A percentile compares a stretch with the other conserved stretches of the same genome.
Evolutionary conservation across 2,329 filamentous ascomycete species (phyloP).

Genomic region (Aspergillus brunneoviolaceus): DNA sequence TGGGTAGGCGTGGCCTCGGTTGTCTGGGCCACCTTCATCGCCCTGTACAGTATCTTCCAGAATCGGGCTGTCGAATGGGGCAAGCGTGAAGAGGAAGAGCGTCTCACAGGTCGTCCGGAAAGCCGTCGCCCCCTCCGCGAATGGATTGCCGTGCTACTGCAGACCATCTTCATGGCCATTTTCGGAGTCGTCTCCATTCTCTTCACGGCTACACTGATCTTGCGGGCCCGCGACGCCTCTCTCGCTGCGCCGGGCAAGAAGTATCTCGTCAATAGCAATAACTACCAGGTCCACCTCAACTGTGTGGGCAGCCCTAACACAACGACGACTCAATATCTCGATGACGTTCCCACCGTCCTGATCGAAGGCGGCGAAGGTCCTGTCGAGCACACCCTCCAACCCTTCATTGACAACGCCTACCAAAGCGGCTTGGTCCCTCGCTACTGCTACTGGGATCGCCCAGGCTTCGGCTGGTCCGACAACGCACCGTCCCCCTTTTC

Average conservation of each 20-base stretch:
- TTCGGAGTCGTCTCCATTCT: constrained; percentile 70
- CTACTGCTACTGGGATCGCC: constrained; percentile 95
- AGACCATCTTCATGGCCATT: constrained; percentile 68
- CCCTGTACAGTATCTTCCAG: constrained; percentile 73
- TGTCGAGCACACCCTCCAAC: constrained; percentile 74
- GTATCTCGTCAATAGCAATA: constrained; percentile 77
- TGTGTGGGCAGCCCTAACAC: constrained; percentile 72
- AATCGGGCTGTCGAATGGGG: constrained; percentile 87
- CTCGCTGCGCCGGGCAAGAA: constrained; percentile 71
- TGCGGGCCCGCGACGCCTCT: constrained; percentile 76
- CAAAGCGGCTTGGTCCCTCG: constrained; percentile 78
- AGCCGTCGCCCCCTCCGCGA: constrained; percentile 77
- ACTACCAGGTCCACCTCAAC: constrained; percentile 83
- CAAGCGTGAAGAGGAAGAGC: constrained; percentile 88
- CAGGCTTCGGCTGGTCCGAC: constrained; percentile 84
- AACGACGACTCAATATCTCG: constrained; percentile 49
- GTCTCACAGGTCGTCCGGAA: constrained; percentile 85
- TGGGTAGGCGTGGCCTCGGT: constrained; percentile 88
- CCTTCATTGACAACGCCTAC: constrained; percentile 73
- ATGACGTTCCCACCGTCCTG: constrained; percentile 69
- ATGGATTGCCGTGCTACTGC: constrained; percentile 77
- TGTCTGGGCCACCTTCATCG: constrained; percentile 77
- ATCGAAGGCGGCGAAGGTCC: constrained; percentile 81
- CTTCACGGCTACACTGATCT: constrained; percentile 73
- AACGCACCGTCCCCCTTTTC: constrained; percentile 91